A percentile compares a stretch with the other conserved stretches of the same genome.
Conservation (phyloP, 192 early-diverging fungal genomes). For the Coemansia sp. region DNA sequence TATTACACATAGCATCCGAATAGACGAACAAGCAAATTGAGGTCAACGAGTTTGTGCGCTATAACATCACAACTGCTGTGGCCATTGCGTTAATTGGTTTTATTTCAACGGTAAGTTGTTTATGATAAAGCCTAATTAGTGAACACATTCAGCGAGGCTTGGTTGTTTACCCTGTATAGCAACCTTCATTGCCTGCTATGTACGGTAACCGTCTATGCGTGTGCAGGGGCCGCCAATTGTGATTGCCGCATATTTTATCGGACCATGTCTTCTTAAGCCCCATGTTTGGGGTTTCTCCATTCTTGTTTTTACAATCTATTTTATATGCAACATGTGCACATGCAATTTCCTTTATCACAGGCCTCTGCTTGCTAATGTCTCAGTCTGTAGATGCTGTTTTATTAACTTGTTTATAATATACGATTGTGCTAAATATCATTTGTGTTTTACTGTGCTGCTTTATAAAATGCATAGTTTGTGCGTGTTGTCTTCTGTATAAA, state of each 20-base stretch:
- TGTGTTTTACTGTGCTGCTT: neutral
- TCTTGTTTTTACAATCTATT: neutral
- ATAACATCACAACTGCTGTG: too few relatives aligned
- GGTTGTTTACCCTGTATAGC: too few relatives aligned
- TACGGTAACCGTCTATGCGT: neutral
- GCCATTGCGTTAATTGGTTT: too few relatives aligned
- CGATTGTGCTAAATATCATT: neutral
- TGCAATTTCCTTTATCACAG: neutral
- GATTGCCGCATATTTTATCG: neutral
- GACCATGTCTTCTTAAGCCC: neutral
- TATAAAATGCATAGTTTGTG: neutral
- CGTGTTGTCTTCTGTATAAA: neutral
- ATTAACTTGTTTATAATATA: constrained; percentile 7
- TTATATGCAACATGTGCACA: neutral
- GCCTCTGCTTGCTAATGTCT: neutral
- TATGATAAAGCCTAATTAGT: too few relatives aligned
- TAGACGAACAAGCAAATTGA: too few relatives aligned
- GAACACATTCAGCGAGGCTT: too few relatives aligned
- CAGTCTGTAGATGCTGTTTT: neutral
- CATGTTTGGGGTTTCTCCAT: neutral
- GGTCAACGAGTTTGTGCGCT: too few relatives aligned
- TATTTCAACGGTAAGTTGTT: too few relatives aligned
- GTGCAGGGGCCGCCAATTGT: neutral
- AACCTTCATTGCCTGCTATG: neutral
- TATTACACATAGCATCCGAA: too few relatives aligned